phyloP scores from a whole-genome alignment of 805 yeast species.

The Cyberlindnera veronae region DNA sequence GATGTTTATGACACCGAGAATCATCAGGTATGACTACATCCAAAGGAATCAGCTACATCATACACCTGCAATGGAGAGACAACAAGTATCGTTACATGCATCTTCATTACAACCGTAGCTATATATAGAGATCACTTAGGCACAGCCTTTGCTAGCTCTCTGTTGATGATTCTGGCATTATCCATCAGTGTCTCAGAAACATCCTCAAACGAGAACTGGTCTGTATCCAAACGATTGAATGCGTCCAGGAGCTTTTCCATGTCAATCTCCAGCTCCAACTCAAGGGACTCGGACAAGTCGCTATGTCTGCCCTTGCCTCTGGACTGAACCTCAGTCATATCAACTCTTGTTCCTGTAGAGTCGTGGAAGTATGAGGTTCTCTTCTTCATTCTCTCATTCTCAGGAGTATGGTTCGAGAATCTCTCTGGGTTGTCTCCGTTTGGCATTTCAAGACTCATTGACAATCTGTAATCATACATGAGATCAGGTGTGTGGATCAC shows the following conservation, averaged over 20 bases:
- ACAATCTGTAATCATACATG: conserved; percentile 70
- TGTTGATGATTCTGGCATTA: conserved; percentile 46
- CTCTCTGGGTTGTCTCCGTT: conserved; percentile 53
- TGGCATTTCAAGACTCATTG: conserved; percentile 77
- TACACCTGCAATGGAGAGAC: not conserved
- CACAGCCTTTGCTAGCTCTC: conserved; percentile 20
- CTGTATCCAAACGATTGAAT: conserved; percentile 38
- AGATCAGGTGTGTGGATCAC: conserved; percentile 73
- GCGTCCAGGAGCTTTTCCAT: conserved; percentile 38
- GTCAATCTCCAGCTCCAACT: conserved; percentile 52
- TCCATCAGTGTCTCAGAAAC: conserved; percentile 55
- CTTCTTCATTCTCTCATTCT: conserved; percentile 62
- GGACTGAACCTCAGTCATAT: conserved; percentile 56
- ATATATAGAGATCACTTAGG: conserved; percentile 2
- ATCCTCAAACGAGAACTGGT: conserved; percentile 56
- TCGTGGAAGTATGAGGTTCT: conserved; percentile 69
- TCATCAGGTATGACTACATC: too few species aligned
- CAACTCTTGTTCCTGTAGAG: conserved; percentile 71
- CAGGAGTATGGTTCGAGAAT: conserved; percentile 50
- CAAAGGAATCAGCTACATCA: not conserved
- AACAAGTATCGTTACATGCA: not conserved
- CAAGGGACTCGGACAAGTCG: conserved; percentile 32
- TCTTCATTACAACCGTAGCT: too few species aligned
- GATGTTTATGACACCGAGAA: conserved; percentile 1
- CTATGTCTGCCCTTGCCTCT: conserved; percentile 26